Percentiles rank a stretch among this genome's conserved stretches.
Conservation (phyloP, 2,329 filamentous ascomycete genomes). For the Ampelomyces quisqualis region DNA sequence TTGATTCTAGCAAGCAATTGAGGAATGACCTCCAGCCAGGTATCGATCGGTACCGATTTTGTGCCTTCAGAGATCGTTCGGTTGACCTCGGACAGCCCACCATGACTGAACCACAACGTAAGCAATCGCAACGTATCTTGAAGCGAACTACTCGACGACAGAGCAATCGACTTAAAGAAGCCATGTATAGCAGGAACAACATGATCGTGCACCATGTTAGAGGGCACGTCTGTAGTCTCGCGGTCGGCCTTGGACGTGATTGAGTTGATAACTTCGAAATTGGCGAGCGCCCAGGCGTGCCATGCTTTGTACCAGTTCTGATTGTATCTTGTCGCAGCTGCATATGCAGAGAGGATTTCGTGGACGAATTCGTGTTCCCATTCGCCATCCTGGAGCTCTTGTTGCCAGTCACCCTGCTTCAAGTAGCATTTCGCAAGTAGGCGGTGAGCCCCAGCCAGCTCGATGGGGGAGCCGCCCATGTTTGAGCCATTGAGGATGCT, state of each 20-base stretch:
- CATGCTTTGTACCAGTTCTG: slow-evolving; percentile 98
- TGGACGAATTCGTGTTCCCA: slow-evolving; percentile 86
- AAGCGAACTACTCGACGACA: slow-evolving; percentile 87
- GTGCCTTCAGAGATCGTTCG: slow-evolving; percentile 87
- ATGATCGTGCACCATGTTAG: slow-evolving; percentile 74
- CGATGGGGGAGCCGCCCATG: slow-evolving; percentile 29
- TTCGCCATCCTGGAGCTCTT: slow-evolving; percentile 77
- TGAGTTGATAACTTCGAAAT: slow-evolving; percentile 95
- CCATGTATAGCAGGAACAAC: slow-evolving; percentile 93
- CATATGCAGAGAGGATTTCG: slow-evolving; percentile 88
- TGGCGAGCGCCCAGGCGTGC: slow-evolving; percentile 97
- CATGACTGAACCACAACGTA: slow-evolving; percentile 95
- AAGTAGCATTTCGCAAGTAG: slow-evolving; percentile 94
- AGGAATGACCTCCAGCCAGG: slow-evolving; percentile 97
- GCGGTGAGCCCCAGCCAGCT: slow-evolving; percentile 59
- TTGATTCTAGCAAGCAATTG: slow-evolving; percentile 97
- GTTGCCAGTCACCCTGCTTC: slow-evolving; percentile 95
- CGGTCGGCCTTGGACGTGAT: slow-evolving; percentile 67
- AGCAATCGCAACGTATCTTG: slow-evolving; percentile 92
- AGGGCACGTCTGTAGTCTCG: slow-evolving; percentile 59
- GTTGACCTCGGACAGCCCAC: slow-evolving; percentile 84
- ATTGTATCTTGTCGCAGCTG: slow-evolving; percentile 89
- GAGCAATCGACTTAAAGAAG: slow-evolving; percentile 95
- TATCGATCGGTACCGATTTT: slow-evolving; percentile 88
- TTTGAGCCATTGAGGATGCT: slow-evolving; percentile 36